Base-by-base conservation (phyloP, 805 yeast genomes). In the Pichia phayaonensis region DNA sequence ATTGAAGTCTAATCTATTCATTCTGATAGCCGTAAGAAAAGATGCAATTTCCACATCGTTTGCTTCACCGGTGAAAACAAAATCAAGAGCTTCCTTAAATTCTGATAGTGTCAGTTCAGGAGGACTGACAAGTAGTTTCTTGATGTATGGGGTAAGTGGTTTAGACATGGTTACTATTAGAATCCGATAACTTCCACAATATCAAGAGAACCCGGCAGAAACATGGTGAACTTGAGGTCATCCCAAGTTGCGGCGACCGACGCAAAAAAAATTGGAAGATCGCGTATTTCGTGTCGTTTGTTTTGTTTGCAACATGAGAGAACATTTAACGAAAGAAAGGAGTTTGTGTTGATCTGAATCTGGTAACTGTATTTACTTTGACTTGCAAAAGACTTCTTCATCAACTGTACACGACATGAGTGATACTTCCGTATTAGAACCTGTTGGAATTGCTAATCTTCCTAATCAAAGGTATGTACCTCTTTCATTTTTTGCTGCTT, bases 21-120 rank as follows among this genome's bases (percentile, higher is more conserved):
- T 66, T 58, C 94, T 76, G 46, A 94, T 70, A 1, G 86, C 88
- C 0, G 95, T 83, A 51, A 94, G 73, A 62, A 94, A 90, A 11
- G 94, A 78, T 0, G 92, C 81, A 13, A 82, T 72, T 61, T 88
- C 95, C 29, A 87, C 72, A 46, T 84, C 86, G 12, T 81, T 69
- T 3, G 86, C 81, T 24, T 78, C 64, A 3, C 83, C 82, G 40
- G 76, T 70, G 61, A 89, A 76, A 38, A 87, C 79, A 22, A 76
- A 65, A 44, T 74, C 72, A 45, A 90, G 72, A 1, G 88, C 94
- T 1, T 71, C 67, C 11, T 82, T 67, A 42, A 90, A 72, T 50
- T 90, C 96, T 5, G 66, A 64, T 0, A 89, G 80, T 0, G 81
- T 74, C 50, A 90, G 72, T 39, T 72, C 70, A 11, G 84, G 83